Evolutionary conservation across 371 early-diverging fungal species (phyloP), one percentile per base, ranked within the genome.

Genomic region (Mortierella sp.): DNA sequence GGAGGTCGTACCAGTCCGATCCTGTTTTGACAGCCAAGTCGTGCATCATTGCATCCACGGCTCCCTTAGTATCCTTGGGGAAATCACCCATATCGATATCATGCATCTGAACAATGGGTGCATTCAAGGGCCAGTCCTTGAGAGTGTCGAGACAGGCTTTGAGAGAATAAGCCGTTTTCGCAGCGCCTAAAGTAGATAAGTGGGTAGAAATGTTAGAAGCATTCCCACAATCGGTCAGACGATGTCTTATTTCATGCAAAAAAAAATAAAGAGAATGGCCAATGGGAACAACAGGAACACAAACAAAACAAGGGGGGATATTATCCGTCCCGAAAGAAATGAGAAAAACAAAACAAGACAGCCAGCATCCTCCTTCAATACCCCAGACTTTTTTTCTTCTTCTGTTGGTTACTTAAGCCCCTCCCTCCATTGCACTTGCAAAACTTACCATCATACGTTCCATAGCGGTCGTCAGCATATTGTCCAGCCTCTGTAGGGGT

Each of bases 81-180:
- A 82, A 86, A 57, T 86, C 76, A 38, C 82, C 82, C 38, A 86
- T 78, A 34, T 86, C 87, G 16, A 86, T 76, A 24, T 79, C 80
- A 0, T 54, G 26, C 42, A 86, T 47, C 19, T 70, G 70, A 14
- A 86, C 76, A 16, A 68, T 77, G 5, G 87, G 87, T 8, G 80
- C 80, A 38, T 82, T 58, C 2, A 38, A 26, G 0, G 79, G 45
- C 87, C 87, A 86, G 13, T 54, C 47, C 58, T 78, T 70, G 73
- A 86, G 70, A 3, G 87, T 82, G 42, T 86, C 87, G 45, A 86
- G 70, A 54, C 82, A 86, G 14, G 87, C 82, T 60, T 86, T 86
- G 47, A 86, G 78, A 16, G 82, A 65, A 54, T 80, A 86, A 0
- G 87, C 78, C 34, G 87, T 80, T 72, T 77, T 82, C 6, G 87